phyloP scores from a whole-genome alignment of 257 asterid species.

The Penstemon eatonii region DNA sequence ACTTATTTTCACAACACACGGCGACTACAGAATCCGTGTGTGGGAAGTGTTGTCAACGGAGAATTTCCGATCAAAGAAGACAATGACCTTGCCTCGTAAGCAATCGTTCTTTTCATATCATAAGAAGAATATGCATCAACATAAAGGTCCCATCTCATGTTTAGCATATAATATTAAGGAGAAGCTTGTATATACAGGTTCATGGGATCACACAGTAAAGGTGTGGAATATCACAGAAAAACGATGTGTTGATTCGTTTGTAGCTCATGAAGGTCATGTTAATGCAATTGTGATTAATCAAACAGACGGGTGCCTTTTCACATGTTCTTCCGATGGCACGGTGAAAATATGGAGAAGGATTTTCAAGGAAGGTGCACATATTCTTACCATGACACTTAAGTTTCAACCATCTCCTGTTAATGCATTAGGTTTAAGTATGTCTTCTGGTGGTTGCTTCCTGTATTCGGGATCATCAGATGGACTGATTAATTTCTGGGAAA shows the following conservation, averaged over 20 bases:
- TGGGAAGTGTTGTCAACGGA: constrained; percentile 51
- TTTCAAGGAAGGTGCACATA: constrained; percentile 47
- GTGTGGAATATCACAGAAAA: constrained; percentile 56
- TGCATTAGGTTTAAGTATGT: constrained; percentile 46
- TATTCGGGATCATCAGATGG: constrained; percentile 79
- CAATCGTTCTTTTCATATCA: constrained; percentile 39
- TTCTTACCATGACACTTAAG: constrained; percentile 61
- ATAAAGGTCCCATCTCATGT: constrained; percentile 49
- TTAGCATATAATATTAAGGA: constrained; percentile 50
- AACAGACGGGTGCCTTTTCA: constrained; percentile 66
- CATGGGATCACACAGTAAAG: constrained; percentile 64
- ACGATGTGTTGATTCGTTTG: constrained; percentile 55
- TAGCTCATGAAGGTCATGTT: constrained; percentile 62
- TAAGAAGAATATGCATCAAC: constrained; percentile 34
- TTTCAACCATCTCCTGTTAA: constrained; percentile 70
- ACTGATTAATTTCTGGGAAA: constrained; percentile 69
- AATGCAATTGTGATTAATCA: constrained; percentile 56
- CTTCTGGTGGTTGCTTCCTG: constrained; percentile 35
- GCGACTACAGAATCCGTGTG: constrained; percentile 53
- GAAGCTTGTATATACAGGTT: constrained; percentile 63
- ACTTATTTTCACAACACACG: constrained; percentile 55
- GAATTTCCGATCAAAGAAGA: constrained; percentile 40
- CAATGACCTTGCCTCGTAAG: constrained; percentile 46
- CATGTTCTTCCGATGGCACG: constrained; percentile 65
- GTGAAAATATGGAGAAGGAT: constrained; percentile 72